phyloP scores from a whole-genome alignment of 176 grass and related monocot genomes.

The sorghum (Sorghum bicolor) region DNA sequence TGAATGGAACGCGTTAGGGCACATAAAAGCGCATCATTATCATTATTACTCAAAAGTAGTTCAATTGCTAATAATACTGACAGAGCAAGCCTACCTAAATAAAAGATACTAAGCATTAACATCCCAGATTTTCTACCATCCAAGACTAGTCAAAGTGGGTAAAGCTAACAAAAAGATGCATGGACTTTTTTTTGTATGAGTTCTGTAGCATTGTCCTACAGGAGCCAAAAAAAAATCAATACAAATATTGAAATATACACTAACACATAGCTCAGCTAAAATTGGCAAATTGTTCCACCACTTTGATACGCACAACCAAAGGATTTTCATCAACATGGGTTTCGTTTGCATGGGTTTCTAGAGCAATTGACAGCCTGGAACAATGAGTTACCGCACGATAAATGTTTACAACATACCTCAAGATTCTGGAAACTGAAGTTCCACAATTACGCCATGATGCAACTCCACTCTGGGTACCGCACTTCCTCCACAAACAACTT shows the following conservation, averaged over 20 bases:
- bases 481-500: constrained; percentile 20
- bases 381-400: background rate
- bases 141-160: background rate
- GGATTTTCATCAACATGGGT: background rate
- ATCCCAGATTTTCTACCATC: constrained; percentile 4
- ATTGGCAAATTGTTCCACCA: background rate
- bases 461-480: background rate
- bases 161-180: background rate
- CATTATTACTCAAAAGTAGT: background rate
- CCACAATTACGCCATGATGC: constrained; percentile 23
- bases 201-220: background rate
- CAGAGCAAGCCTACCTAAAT: background rate
- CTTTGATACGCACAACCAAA: background rate
- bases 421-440: constrained; percentile 13
- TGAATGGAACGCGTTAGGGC: background rate
- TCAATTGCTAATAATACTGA: background rate
- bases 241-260: background rate
- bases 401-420: constrained; percentile 35
- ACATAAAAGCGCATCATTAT: background rate
- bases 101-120: background rate
- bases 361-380: background rate
- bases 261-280: background rate
- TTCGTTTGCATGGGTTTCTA: background rate
- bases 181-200: background rate
- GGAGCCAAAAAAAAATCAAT: background rate